A percentile compares a stretch with the other conserved stretches of the same genome.
These are phyloP conservation scores for Ambispora gerdemannii DNA, from an alignment of 192 early-diverging fungal species.

Conservation along the genomic window DNA sequence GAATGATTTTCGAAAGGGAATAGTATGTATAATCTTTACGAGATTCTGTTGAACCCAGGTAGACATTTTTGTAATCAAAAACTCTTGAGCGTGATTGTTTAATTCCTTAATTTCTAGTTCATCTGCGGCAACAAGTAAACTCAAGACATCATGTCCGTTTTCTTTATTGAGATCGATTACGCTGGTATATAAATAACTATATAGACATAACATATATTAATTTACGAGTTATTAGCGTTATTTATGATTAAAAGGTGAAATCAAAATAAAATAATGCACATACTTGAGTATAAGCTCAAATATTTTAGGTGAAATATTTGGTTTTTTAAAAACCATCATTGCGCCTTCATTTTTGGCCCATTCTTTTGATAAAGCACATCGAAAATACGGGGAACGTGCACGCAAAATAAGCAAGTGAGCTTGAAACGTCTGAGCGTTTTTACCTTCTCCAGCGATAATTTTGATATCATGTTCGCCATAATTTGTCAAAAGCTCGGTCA, in stretches of 20 bases:
- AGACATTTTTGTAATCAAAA: neutral
- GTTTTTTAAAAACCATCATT: neutral
- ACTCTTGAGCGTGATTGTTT: neutral
- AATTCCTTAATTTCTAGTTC: slow-evolving; percentile 3
- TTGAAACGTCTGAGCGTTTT: neutral
- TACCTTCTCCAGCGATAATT: slow-evolving; percentile 6
- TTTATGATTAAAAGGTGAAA: neutral
- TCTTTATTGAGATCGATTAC: neutral
- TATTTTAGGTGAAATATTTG: slow-evolving; percentile 7
- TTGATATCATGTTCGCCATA: slow-evolving; percentile 4
- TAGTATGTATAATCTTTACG: neutral
- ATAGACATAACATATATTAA: neutral
- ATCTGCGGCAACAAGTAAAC: neutral
- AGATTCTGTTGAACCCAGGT: neutral
- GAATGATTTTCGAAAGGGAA: neutral
- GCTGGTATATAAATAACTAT: slow-evolving; percentile 22
- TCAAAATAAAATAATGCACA: neutral
- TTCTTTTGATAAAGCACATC: neutral
- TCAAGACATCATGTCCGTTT: neutral
- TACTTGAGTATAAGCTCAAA: slow-evolving; percentile 10
- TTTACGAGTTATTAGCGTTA: neutral
- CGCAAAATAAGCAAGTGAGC: slow-evolving; percentile 12
- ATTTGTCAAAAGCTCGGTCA: neutral
- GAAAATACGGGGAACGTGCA: slow-evolving; percentile 5
- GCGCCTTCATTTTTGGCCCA: neutral